These are phyloP conservation scores for Arabidopsis thaliana DNA, from an alignment of 345 rosid genomes.

Conservation along the genomic window TAIR10.1 NC_003070.9:8851001-8851500, in stretches of 20 bases:
- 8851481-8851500: conserved; percentile 41
- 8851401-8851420: conserved; percentile 84
- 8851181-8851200: conserved; percentile 36
- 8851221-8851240: conserved; percentile 51
- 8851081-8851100: conserved; percentile 37
- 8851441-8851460: conserved; percentile 37
- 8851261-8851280: conserved; percentile 66
- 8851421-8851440: conserved; percentile 63
- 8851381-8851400: conserved; percentile 62
- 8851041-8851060: conserved; percentile 51
- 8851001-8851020: conserved; percentile 64
- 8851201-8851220: conserved; percentile 47
- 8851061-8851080: conserved; percentile 44
- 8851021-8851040: conserved; percentile 52
- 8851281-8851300: conserved; percentile 85
- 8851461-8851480: conserved; percentile 40
- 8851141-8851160: conserved; percentile 48
- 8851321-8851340: conserved; percentile 84
- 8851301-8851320: conserved; percentile 72
- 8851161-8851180: conserved; percentile 37
- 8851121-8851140: conserved; percentile 32
- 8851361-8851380: conserved; percentile 68
- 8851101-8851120: conserved; percentile 28
- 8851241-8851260: conserved; percentile 71
- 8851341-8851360: conserved; percentile 66